Percentiles rank a stretch among this genome's conserved stretches.
Evolutionary conservation across 257 asterid species (phyloP).

Genomic region (Schizonepeta tenuifolia): DNA sequence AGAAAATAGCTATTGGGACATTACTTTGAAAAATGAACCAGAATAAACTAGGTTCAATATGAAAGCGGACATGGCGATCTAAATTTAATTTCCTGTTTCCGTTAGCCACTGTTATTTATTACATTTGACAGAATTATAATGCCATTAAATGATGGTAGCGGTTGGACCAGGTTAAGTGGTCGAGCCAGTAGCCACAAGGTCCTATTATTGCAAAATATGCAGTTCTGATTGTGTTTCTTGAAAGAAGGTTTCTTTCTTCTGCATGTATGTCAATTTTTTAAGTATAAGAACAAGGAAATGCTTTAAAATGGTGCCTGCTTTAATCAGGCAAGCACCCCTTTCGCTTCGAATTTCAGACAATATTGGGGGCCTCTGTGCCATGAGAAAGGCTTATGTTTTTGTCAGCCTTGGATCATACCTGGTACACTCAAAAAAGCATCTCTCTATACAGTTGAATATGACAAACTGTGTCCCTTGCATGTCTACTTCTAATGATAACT

Average conservation of each 20-base stretch:
- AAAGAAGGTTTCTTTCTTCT: not conserved
- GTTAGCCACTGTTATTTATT: not conserved
- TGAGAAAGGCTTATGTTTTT: not conserved
- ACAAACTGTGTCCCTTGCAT: constrained; percentile 7
- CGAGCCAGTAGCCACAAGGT: not conserved
- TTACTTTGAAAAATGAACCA: not conserved
- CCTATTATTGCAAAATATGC: not conserved
- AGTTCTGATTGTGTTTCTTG: not conserved
- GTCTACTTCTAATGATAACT: not conserved
- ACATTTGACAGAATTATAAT: not conserved
- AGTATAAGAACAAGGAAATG: not conserved
- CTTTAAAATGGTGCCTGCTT: not conserved
- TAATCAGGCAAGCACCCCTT: not conserved
- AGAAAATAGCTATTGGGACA: not conserved
- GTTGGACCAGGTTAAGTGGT: not conserved
- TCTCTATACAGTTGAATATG: not conserved
- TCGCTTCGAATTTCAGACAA: not conserved
- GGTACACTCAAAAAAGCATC: constrained; percentile 8
- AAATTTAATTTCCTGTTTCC: not conserved
- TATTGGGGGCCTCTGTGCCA: not conserved
- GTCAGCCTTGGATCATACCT: not conserved
- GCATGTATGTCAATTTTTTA: not conserved
- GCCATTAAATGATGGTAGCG: not conserved
- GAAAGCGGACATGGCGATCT: not conserved
- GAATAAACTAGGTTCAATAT: not conserved